Base-by-base conservation (phyloP, 1,284 basidiomycete genomes). In the Ceraceosorus guamensis region DNA sequence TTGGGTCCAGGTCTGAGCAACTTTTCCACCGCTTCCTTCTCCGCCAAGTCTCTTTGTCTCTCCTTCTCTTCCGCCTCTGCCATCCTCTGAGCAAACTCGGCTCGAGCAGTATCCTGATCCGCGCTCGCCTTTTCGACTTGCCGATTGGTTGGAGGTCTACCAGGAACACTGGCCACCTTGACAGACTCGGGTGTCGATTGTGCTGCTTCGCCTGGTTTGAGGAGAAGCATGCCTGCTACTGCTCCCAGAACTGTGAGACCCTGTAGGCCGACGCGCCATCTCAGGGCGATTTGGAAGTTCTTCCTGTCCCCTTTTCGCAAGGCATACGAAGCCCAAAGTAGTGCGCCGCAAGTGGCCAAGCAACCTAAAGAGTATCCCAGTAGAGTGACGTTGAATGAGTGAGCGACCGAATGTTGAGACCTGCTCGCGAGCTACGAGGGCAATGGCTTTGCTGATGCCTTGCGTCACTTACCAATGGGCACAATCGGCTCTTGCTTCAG, bases 211-310 rank as follows among this genome's bases (percentile, higher is more conserved):
- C 46, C 54, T 4, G 37, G 60, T 8, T 64, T 62, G 51, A 71
- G 69, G 59, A 70, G 70, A 48, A 66, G 59, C 0, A 67, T 66
- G 16, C 75, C 68, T 13, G 56, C 66, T 1, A 70, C 60, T 0
- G 74, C 74, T 3, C 70, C 67, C 7, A 65, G 59, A 8, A 76
- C 70, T 3, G 75, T 76, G 4, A 75, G 45, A 10, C 72, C 68
- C 54, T 76, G 75, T 41, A 75, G 68, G 6, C 58, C 68, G 13
- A 76, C 71, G 50, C 75, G 67, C 66, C 69, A 76, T 31, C 75
- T 67, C 13, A 76, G 63, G 6, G 69, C 69, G 24, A 56, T 55
- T 48, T 76, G 68, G 59, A 76, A 75, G 41, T 67, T 52, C 32
- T 66, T 54, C 8, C 68, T 65, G 55, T 76, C 69, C 37, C 75